These are phyloP conservation scores for Suhomyces xylopsoci DNA, from an alignment of 805 yeast genomes.

Conservation along the genomic window DNA sequence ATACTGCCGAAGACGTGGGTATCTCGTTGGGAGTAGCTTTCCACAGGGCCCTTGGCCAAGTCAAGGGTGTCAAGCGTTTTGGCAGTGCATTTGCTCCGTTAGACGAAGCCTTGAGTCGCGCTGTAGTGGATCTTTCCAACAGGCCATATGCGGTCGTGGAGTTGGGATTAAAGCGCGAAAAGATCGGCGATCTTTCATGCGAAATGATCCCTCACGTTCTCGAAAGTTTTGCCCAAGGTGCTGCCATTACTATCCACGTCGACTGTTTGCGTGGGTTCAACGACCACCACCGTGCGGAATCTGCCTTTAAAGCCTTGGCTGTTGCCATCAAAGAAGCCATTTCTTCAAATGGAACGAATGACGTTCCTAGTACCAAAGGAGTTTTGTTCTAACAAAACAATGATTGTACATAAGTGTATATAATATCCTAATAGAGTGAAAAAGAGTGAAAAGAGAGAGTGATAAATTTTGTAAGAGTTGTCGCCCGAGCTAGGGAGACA, in stretches of 20 bases:
- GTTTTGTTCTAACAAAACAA: conserved; percentile 55
- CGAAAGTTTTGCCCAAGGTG: conserved; percentile 91
- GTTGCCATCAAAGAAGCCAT: conserved; percentile 86
- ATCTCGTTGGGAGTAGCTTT: conserved; percentile 89
- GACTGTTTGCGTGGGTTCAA: conserved; percentile 91
- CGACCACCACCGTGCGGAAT: conserved; percentile 95
- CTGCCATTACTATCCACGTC: conserved; percentile 87
- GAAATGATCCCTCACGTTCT: conserved; percentile 99
- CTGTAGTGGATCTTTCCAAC: conserved; percentile 93
- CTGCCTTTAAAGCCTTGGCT: conserved; percentile 95
- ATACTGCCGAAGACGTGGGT: conserved; percentile 93
- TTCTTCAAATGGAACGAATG: conserved; percentile 78
- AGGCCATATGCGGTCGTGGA: conserved; percentile 91
- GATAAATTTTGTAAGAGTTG: too few species aligned
- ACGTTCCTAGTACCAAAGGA: conserved; percentile 95
- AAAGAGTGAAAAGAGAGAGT: too few species aligned
- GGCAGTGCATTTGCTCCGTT: conserved; percentile 93
- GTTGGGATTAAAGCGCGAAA: conserved; percentile 86
- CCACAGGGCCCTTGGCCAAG: conserved; percentile 83
- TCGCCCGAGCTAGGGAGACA: too few species aligned
- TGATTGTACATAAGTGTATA: too few species aligned
- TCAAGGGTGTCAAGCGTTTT: conserved; percentile 87
- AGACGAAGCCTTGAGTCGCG: conserved; percentile 92
- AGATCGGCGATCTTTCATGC: conserved; percentile 84
- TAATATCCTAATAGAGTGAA: too few species aligned